phyloP scores from a whole-genome alignment of 2,329 filamentous ascomycete genomes.

The Epichloe bromicola region DNA sequence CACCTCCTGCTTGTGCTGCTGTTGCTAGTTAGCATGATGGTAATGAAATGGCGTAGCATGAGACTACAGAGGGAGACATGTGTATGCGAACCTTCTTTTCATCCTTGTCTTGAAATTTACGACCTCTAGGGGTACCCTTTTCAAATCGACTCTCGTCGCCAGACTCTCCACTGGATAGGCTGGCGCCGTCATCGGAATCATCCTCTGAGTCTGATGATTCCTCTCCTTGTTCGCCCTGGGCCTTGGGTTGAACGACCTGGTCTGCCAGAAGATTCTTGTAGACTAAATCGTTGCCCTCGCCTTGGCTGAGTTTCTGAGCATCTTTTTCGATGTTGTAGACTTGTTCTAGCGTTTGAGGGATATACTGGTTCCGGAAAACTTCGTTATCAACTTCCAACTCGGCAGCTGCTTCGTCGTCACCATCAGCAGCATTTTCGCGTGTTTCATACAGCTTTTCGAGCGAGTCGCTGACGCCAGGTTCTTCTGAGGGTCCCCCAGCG shows the following conservation, averaged over 20 bases:
- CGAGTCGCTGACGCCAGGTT: conserved; percentile 44
- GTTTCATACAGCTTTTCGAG: conserved; percentile 56
- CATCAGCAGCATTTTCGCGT: conserved; percentile 34
- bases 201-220: conserved; percentile 23
- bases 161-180: conserved; percentile 29
- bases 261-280: conserved; percentile 77
- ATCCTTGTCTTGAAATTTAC: conserved; percentile 83
- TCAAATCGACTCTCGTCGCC: conserved; percentile 44
- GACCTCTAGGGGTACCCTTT: conserved; percentile 61
- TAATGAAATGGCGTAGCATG: neutral
- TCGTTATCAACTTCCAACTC: conserved; percentile 70
- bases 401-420: conserved; percentile 32
- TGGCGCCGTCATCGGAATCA: conserved; percentile 36
- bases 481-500: conserved; percentile 47
- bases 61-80: neutral
- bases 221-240: conserved; percentile 26
- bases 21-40: conserved; percentile 11
- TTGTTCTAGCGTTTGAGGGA: conserved; percentile 88
- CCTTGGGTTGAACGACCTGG: conserved; percentile 35
- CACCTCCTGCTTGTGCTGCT: conserved; percentile 70
- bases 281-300: conserved; percentile 63
- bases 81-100: conserved; percentile 52
- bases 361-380: conserved; percentile 92
- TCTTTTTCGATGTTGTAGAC: conserved; percentile 95
- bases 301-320: conserved; percentile 60